Base-by-base conservation (phyloP, 306 rosid genomes). In the Sophora flavescens region DNA sequence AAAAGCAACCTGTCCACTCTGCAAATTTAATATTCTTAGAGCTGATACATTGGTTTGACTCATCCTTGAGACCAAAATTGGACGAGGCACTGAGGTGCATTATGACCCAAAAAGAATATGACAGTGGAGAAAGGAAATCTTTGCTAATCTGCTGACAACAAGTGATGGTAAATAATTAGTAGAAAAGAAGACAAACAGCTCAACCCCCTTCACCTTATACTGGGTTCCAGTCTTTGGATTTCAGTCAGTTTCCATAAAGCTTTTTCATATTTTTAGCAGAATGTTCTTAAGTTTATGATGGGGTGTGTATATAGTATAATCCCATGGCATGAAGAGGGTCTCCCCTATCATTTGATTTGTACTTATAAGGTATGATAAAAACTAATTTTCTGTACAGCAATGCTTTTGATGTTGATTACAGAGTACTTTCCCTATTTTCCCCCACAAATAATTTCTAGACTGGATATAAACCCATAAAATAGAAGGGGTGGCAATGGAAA, bases 1-100 rank as follows among this genome's bases (percentile, higher is more conserved):
- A 45, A 92, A 90, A 48, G 90, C 96, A 67, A 92, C 92, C 17
- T 92, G 97, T 75, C 97, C 97, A 0, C 96, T 92, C 79, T 92
- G 97, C 87, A 92, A 92, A 79, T 87, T 58, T 68, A 90, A 86
- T 51, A 88, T 92, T 71, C 86, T 80, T 41, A 84, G 88, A 72
- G 86, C 80, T 11, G 97, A 92, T 73, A 84, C 96, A 8, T 78
- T 92, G 86, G 97, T 92, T 57, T 92, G 85, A 90, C 5, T 33
- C 33, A 72, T 63, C 63, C 35, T 15, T 38, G 32, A 14, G 52
- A 54, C 6, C 42, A 59, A 73, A 80, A 32, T 57, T 67, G 73
- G 53, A 39, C 2, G 18, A 26, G 45, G 67, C 36, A 66, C 18
- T 35, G 18, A 72, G 76, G 60, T 72, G 56, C 69, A 16, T 26